Conservation (phyloP, 176 grass and related monocot species). For the Bonia amplexicaulis region DNA sequence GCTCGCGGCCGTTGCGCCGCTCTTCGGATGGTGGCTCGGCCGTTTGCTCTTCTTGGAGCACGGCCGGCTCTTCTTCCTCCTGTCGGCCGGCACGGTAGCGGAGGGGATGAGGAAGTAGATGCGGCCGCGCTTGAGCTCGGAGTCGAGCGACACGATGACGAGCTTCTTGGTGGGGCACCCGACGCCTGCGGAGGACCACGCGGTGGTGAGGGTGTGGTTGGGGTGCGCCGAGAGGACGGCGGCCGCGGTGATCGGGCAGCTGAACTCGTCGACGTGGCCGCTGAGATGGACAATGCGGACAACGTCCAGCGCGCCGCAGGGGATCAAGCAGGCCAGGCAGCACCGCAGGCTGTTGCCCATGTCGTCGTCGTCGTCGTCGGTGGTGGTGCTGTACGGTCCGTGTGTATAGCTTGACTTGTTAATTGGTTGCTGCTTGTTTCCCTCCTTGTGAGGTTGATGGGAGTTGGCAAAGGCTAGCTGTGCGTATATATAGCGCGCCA, state of each 20-base stretch:
- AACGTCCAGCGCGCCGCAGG: constrained; percentile 86
- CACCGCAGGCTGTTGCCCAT: constrained; percentile 97
- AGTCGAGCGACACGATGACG: constrained; percentile 66
- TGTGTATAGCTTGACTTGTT: constrained; percentile 7
- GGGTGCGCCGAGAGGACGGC: constrained; percentile 70
- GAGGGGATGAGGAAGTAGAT: constrained; percentile 92
- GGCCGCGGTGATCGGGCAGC: constrained; percentile 48
- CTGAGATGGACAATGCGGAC: constrained; percentile 83
- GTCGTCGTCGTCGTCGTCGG: not conserved
- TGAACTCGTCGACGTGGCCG: constrained; percentile 83
- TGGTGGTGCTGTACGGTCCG: not conserved
- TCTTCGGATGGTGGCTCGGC: constrained; percentile 16
- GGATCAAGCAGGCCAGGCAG: constrained; percentile 80
- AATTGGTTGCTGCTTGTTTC: constrained; percentile 6
- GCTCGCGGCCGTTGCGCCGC: not conserved
- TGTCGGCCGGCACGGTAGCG: constrained; percentile 43
- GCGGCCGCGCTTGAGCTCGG: constrained; percentile 86
- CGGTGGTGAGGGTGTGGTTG: constrained; percentile 74
- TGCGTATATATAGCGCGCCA: constrained; percentile 43
- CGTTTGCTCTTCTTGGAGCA: constrained; percentile 45
- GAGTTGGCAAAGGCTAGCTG: not conserved
- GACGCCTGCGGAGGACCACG: constrained; percentile 57
- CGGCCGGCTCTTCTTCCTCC: constrained; percentile 40
- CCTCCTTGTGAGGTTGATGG: constrained; percentile 11
- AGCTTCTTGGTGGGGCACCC: constrained; percentile 59